A percentile compares a stretch with the other conserved stretches of the same genome.
These are phyloP conservation scores for Talaromyces sp. DNA, from an alignment of 2,329 filamentous ascomycete genomes.

Conservation along the genomic window DNA sequence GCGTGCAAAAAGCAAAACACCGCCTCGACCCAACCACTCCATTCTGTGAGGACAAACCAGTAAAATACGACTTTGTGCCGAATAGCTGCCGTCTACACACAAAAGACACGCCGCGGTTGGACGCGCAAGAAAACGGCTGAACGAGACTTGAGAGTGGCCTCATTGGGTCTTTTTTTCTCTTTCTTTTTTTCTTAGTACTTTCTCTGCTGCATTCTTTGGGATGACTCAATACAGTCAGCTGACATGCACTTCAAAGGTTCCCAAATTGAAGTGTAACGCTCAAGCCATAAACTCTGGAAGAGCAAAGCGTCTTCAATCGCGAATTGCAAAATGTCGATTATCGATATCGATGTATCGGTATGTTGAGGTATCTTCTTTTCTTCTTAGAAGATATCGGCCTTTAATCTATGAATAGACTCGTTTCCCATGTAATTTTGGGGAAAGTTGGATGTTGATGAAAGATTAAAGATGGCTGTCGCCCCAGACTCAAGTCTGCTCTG, in stretches of 20 bases:
- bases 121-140: background rate
- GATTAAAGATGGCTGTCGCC: background rate
- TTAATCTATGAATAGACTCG: background rate
- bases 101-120: background rate
- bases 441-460: background rate
- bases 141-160: background rate
- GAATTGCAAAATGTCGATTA: background rate
- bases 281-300: background rate
- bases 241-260: background rate
- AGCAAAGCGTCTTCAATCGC: background rate
- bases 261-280: background rate
- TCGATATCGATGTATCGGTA: background rate
- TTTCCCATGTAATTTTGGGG: background rate
- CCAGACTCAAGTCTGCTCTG: background rate
- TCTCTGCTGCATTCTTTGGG: background rate
- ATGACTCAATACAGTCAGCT: background rate
- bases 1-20: background rate
- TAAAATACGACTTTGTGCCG: background rate
- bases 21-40: background rate
- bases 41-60: background rate
- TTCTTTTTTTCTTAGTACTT: slow-evolving; percentile 13
- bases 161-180: background rate
- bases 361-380: background rate
- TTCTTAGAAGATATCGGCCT: background rate
- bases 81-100: background rate